Evolutionary conservation across 2,329 filamentous ascomycete genomes (phyloP), one percentile per base, ranked within the genome.

Genomic region (Neofusicoccum cordaticola): DNA sequence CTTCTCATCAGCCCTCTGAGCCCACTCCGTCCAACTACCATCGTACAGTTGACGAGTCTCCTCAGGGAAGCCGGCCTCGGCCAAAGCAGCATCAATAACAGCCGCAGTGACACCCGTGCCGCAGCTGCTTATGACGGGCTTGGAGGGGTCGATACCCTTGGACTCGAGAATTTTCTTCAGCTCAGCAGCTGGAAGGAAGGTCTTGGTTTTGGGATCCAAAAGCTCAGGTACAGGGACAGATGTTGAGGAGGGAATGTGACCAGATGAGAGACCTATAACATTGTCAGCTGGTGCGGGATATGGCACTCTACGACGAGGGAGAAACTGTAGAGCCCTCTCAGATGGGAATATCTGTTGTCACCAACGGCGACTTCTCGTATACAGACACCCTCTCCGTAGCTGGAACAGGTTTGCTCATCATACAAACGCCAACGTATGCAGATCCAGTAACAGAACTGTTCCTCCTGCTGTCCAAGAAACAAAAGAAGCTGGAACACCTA

Each of bases 21-120:
- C 88, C 87, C 88, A 90, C 88, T 83, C 96, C 85, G 95, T 98
- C 95, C 95, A 99, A 78, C 93, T 97, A 53, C 95, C 95, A 76
- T 99, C 95, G 73, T 99, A 99, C 22, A 99, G 83, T 73, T 85
- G 88, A 69, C 91, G 86, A 63, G 86, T 85, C 66, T 88, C 84
- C 3, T 86, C 81, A 1, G 90, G 91, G 73, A 88, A 93, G 1
- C 88, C 89, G 22, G 93, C 92, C 76, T 92, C 88, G 35, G 86
- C 87, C 62, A 99, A 80, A 1, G 93, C 95, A 42, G 93, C 90
- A 74, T 99, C 95, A 47, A 99, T 87, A 48, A 97, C 86, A 17
- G 91, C 92, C 7, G 95, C 95, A 11, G 93, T 98, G 60, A 99
- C 94, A 39, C 95, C 95, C 6, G 93, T 97, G 12, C 95, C 95